Evolutionary conservation across 305 asterid species (phyloP).

Genomic region (Ilex paraguariensis): DNA sequence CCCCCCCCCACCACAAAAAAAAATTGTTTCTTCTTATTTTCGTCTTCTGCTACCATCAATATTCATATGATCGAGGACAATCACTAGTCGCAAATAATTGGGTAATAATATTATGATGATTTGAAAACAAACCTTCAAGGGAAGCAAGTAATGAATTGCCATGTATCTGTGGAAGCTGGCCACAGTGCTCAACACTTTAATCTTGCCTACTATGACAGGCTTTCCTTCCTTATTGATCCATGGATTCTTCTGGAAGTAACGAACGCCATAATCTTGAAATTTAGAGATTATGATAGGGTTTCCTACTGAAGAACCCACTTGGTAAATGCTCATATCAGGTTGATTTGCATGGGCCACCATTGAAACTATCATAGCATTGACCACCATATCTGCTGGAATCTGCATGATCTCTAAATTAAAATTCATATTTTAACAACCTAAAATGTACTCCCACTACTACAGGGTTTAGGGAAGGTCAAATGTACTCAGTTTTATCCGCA

Average conservation of each 20-base stretch:
- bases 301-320: conserved; percentile 36
- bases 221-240: conserved; percentile 55
- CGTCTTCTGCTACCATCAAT: too few relatives aligned
- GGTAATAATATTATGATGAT: not conserved
- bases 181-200: conserved; percentile 40
- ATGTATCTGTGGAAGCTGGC: conserved; percentile 45
- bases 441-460: too few relatives aligned
- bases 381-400: conserved; percentile 28
- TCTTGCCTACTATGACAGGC: conserved; percentile 43
- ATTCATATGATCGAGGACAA: too few relatives aligned
- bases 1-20: too few relatives aligned
- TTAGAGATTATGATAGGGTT: conserved; percentile 23
- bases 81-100: too few relatives aligned
- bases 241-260: conserved; percentile 38
- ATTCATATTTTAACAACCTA: too few relatives aligned
- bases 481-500: too few relatives aligned
- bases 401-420: conserved; percentile 1
- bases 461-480: too few relatives aligned
- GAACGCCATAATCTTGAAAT: conserved; percentile 20
- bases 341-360: conserved; percentile 20
- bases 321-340: conserved; percentile 24
- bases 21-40: too few relatives aligned
- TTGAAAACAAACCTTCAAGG: conserved; percentile 41
- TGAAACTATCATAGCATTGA: conserved; percentile 21
- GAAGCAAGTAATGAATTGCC: conserved; percentile 46